These are phyloP conservation scores for Neurospora discreta DNA, from an alignment of 495 filamentous ascomycete genomes.

Conservation along the genomic window DNA sequence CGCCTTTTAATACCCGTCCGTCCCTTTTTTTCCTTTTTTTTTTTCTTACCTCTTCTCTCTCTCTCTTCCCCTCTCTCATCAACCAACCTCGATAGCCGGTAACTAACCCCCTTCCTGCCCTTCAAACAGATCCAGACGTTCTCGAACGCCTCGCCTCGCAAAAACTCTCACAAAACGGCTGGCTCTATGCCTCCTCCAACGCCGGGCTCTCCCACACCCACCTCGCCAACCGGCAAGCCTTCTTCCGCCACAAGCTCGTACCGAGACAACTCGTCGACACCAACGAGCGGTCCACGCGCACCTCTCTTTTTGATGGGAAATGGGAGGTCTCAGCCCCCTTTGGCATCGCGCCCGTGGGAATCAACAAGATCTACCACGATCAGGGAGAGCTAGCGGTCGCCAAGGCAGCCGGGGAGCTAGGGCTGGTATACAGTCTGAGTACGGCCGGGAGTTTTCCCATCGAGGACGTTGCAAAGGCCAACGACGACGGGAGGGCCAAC, in stretches of 20 bases:
- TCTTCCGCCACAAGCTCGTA: conserved; percentile 46
- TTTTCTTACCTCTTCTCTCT: too few relatives aligned
- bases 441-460: not conserved
- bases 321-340: not conserved
- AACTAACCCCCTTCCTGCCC: not conserved
- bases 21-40: too few relatives aligned
- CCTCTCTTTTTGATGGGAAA: not conserved
- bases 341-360: not conserved
- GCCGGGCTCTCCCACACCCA: conserved; percentile 56
- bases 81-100: not conserved
- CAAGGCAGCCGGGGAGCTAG: not conserved
- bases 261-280: not conserved
- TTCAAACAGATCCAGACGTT: not conserved
- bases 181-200: conserved; percentile 55
- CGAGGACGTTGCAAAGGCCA: not conserved
- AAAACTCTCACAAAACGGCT: conserved; percentile 41
- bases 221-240: conserved; percentile 55
- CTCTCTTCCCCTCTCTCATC: not conserved
- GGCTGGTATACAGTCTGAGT: not conserved
- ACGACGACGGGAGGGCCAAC: not conserved
- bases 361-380: not conserved
- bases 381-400: not conserved
- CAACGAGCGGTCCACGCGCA: not conserved
- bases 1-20: not conserved
- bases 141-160: conserved; percentile 42